Base-by-base conservation (phyloP, 1,139 yeast species). In the Kluyveromyces marxianus region DNA sequence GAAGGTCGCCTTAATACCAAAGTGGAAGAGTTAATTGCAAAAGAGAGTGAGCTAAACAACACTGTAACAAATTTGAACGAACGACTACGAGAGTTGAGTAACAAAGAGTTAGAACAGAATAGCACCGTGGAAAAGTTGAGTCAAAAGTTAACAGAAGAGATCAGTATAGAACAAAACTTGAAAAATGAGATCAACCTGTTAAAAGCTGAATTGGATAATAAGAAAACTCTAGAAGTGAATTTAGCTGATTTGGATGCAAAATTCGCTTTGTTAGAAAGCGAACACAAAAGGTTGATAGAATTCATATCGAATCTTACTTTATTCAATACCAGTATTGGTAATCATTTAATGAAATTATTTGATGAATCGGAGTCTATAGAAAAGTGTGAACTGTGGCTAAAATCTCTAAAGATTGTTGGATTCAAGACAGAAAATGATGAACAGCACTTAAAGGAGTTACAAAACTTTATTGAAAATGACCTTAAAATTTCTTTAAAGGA, bases 281-380 rank as follows among this genome's bases (percentile, higher is more conserved):
- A 42, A 35, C 25, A 42, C 34, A 28, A 44, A 10, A 35, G 41
- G 21, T 43, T 46, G 25, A 34, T 14, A 7, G 32, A 35, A 8
- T 52, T 44, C 40, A 30, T 54, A 26, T 42, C 44, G 25, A 37
- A 46, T 30, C 29, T 51, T 6, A 42, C 43, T 25, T 34, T 54
- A 8, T 54, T 53, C 30, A 49, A 47, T 7, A 27, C 44, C 14
- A 47, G 45, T 5, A 25, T 53, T 8, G 58, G 58, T 6, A 34
- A 37, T 4, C 25, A 48, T 21, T 44, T 53, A 25, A 30, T 42
- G 21, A 45, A 46, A 7, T 35, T 41, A 2, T 50, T 46, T 30
- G 41, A 39, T 10, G 46, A 44, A 31, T 41, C 41, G 33, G 47
- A 44, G 25, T 42, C 47, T 26, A 35, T 14, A 34, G 28, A 26